Base-by-base conservation (phyloP, 2,329 filamentous ascomycete species). In the Epichloe sylvatica region DNA sequence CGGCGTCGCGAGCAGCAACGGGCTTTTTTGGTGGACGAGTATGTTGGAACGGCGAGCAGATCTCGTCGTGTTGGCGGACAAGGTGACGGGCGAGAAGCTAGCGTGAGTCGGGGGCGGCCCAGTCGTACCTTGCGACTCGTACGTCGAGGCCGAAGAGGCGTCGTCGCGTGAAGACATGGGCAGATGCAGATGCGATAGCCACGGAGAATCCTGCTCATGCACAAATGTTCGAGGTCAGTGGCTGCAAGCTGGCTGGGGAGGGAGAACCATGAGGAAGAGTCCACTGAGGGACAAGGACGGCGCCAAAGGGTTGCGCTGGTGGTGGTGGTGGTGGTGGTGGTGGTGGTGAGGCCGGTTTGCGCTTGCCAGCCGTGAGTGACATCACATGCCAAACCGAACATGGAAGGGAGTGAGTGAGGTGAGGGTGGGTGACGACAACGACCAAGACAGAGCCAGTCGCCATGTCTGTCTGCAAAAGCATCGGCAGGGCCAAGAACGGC, bases 1-100 rank as follows among this genome's bases (percentile, higher is more conserved):
- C 41, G 92, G 92, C 9, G 92, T 98, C 15, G 91, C 89, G 52
- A 94, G 83, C 17, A 98, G 76, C 43, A 98, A 70, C 11, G 92
- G 92, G 15, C 88, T 95, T 97, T 98, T 98, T 66, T 95, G 91
- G 67, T 97, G 90, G 19, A 98, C 90, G 57, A 97, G 81, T 58
- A 98, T 90, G 51, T 88, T 94, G 17, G 88, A 94, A 43, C 87
- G 81, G 54, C 91, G 84, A 42, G 78, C 75, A 34, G 76, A 71
- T 51, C 74, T 70, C 49, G 72, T 74, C 5, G 81, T 76, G 37
- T 78, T 77, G 50, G 83, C 78, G 42, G 81, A 83, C 56, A 90
- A 77, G 21, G 84, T 87, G 21, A 83, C 78, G 34, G 92, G 90
- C 5, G 91, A 92, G 71, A 98, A 98, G 60, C 86, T 78, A 55